A percentile compares a stretch with the other conserved stretches of the same genome.
Evolutionary conservation across 1,284 basidiomycete species (phyloP).

Genomic region (Ustilago cynodontis): DNA sequence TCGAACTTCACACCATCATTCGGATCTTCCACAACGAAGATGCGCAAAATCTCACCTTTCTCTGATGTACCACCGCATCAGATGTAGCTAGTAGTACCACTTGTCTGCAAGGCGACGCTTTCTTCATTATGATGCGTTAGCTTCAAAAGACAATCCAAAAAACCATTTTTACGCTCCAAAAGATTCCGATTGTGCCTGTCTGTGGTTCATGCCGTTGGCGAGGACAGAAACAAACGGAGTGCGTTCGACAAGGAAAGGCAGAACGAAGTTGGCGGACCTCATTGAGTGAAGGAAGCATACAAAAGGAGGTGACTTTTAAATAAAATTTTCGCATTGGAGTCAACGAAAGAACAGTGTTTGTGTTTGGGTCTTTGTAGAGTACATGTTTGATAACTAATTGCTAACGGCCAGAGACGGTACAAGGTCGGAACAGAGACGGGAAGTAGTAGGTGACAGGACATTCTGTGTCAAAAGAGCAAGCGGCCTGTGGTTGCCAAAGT

Average conservation of each 20-base stretch:
- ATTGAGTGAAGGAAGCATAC: neutral
- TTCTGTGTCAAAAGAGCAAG: no score
- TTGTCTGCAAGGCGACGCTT: neutral
- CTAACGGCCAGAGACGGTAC: neutral
- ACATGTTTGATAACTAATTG: slow-evolving; percentile 5
- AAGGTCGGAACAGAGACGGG: neutral
- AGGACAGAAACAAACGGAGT: neutral
- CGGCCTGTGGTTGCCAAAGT: no score
- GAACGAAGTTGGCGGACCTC: neutral
- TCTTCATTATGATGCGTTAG: slow-evolving; percentile 2
- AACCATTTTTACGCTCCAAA: slow-evolving; percentile 13
- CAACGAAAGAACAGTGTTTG: slow-evolving; percentile 1
- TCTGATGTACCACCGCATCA: slow-evolving; percentile 16
- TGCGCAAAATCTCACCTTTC: slow-evolving; percentile 10
- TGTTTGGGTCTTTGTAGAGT: slow-evolving; percentile 8
- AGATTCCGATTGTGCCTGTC: neutral
- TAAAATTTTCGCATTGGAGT: neutral
- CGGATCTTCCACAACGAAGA: slow-evolving; percentile 7
- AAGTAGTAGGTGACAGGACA: neutral
- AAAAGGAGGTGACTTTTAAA: neutral
- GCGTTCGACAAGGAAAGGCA: neutral
- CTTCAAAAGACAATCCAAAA: slow-evolving; percentile 15
- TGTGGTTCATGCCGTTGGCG: neutral
- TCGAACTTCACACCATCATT: neutral
- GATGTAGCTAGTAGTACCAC: slow-evolving; percentile 51